Conservation (phyloP, 1,284 basidiomycete species). For the Boletellus sp. region DNA sequence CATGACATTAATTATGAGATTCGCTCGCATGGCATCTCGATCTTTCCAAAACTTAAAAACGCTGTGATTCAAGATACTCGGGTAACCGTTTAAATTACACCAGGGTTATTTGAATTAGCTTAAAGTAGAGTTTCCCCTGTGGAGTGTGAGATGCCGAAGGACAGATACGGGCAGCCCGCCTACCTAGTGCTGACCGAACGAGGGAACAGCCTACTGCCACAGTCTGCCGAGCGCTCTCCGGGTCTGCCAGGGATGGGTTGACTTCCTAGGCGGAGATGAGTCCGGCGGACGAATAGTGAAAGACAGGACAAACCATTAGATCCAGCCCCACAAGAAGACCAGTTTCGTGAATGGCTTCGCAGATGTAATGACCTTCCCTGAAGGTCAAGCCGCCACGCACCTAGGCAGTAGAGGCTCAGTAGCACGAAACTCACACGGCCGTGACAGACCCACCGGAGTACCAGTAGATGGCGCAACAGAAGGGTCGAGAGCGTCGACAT, state of each 20-base stretch:
- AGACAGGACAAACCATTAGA: conserved; percentile 66
- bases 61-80: not conserved
- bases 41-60: no score
- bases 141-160: conserved; percentile 10
- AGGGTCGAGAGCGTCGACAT: conserved; percentile 94
- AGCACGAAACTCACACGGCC: not conserved
- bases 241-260: conserved; percentile 85
- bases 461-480: conserved; percentile 94
- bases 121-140: conserved; percentile 31
- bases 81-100: conserved; percentile 6
- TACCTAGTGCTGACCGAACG: conserved; percentile 85
- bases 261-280: conserved; percentile 68
- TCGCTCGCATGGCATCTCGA: no score
- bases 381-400: conserved; percentile 96
- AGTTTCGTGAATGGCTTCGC: conserved; percentile 92
- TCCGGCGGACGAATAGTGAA: not conserved
- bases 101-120: conserved; percentile 1
- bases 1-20: no score
- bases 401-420: conserved; percentile 31
- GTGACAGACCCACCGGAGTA: conserved; percentile 61
- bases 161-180: conserved; percentile 26
- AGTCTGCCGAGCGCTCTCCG: conserved; percentile 77
- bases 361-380: conserved; percentile 96
- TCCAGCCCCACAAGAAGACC: conserved; percentile 89
- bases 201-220: conserved; percentile 93